Base-by-base conservation (phyloP, 345 rosid genomes). In the Erucastrum elatum region DNA sequence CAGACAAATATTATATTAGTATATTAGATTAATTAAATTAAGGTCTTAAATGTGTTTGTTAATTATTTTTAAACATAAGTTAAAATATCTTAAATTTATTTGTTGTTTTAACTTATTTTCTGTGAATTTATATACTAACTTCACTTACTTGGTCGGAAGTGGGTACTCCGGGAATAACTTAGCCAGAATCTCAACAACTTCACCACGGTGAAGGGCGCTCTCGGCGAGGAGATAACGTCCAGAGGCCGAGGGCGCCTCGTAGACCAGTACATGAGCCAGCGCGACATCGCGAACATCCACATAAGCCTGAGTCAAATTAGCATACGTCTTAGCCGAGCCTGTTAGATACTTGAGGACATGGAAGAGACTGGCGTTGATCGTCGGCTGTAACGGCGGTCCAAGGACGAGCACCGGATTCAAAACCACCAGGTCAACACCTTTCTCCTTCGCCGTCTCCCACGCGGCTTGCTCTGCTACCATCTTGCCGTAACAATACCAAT, bases 401-500 rank as follows among this genome's bases (percentile, higher is more conserved):
- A 93, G 85, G 37, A 93, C 98, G 72, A 93, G 64, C 15, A 91
- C 97, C 1, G 99, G 99, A 81, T 87, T 88, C 75, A 95, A 84
- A 78, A 77, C 92, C 85, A 91, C 97, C 33, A 95, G 77, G 83
- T 95, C 98, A 55, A 91, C 96, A 70, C 88, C 93, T 78, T 84
- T 93, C 82, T 87, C 90, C 77, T 64, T 72, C 2, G 99, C 96
- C 67, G 76, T 87, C 68, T 88, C 97, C 89, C 94, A 88, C 0
- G 98, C 98, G 0, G 91, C 93, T 84, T 88, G 87, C 87, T 95
- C 99, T 2, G 98, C 98, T 87, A 93, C 94, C 5, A 87, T 85
- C 84, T 95, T 95, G 21, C 99, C 97, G 9, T 93, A 93, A 81
- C 98, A 91, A 74, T 95, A 95, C 99, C 98, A 95, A 46, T 95